Evolutionary conservation across 768 basidiomycete genomes (phyloP).

Genomic region (Hygrocybe coccinea): DNA sequence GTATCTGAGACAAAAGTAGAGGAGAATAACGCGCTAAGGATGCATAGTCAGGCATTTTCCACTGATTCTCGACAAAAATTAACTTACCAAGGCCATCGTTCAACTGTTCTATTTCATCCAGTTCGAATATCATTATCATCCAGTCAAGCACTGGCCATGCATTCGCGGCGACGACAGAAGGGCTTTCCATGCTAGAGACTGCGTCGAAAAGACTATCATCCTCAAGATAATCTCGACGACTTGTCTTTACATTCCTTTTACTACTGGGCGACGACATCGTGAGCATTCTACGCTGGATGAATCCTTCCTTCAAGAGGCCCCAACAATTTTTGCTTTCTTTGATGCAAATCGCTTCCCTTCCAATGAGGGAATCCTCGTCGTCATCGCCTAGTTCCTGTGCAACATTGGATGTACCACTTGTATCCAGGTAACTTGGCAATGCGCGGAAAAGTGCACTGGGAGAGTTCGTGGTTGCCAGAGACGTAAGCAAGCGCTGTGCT

Average conservation of each 20-base stretch:
- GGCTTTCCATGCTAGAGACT: neutral
- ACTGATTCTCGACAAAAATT: neutral
- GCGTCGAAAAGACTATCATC: slow-evolving; percentile 14
- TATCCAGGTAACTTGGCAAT: slow-evolving; percentile 45
- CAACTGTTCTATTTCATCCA: slow-evolving; percentile 47
- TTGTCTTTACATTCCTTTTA: slow-evolving; percentile 35
- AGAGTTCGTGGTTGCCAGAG: slow-evolving; percentile 53
- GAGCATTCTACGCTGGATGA: slow-evolving; percentile 34
- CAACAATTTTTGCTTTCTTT: slow-evolving; percentile 53
- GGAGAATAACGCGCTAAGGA: slow-evolving; percentile 39
- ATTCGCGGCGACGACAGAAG: slow-evolving; percentile 47
- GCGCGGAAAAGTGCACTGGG: slow-evolving; percentile 50
- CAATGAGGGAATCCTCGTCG: slow-evolving; percentile 54
- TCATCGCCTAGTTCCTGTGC: slow-evolving; percentile 15
- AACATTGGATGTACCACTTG: slow-evolving; percentile 14
- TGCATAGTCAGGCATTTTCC: neutral
- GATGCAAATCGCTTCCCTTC: slow-evolving; percentile 50
- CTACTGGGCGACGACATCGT: slow-evolving; percentile 14
- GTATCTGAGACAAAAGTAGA: slow-evolving; percentile 56
- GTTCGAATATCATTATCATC: slow-evolving; percentile 63
- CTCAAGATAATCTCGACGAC: slow-evolving; percentile 24
- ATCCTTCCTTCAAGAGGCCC: slow-evolving; percentile 55
- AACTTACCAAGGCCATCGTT: slow-evolving; percentile 30
- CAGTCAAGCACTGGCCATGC: slow-evolving; percentile 73
- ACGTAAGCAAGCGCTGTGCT: slow-evolving; percentile 50